Evolutionary conservation across 306 rosid genomes (phyloP).

Genomic region (Vigna angularis): DNA sequence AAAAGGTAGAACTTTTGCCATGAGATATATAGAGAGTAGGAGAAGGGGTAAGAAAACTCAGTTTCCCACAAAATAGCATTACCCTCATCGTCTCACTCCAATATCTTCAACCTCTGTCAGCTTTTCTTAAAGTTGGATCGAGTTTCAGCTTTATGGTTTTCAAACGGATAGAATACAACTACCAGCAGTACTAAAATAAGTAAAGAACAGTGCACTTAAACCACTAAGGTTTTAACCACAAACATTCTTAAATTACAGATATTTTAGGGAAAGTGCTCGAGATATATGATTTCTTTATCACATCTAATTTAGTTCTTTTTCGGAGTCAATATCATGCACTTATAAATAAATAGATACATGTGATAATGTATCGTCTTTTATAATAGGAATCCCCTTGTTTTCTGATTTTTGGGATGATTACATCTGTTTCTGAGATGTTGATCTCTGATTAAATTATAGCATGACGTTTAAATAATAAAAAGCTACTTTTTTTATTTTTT

Average conservation of each 20-base stretch:
- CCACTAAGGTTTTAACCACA: neutral
- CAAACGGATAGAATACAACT: neutral
- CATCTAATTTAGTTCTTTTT: neutral
- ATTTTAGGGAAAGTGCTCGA: neutral
- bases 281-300: neutral
- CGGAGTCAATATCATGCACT: neutral
- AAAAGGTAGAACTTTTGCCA: conserved; percentile 22
- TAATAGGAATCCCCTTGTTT: neutral
- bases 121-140: neutral
- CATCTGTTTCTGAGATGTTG: too few species aligned
- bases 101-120: neutral
- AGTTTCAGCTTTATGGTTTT: neutral
- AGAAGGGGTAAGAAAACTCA: conserved; percentile 33
- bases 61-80: conserved; percentile 40
- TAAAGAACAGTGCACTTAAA: neutral
- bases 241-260: neutral
- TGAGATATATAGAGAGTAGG: conserved; percentile 32
- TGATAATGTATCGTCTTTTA: too few species aligned
- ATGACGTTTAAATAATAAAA: too few species aligned
- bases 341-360: too few species aligned
- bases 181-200: neutral
- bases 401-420: too few species aligned
- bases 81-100: conserved; percentile 16
- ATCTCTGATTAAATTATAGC: too few species aligned
- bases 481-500: too few species aligned